Base-by-base conservation (phyloP, 108 stramenopile species). In the Stephanodiscus triporus region DNA sequence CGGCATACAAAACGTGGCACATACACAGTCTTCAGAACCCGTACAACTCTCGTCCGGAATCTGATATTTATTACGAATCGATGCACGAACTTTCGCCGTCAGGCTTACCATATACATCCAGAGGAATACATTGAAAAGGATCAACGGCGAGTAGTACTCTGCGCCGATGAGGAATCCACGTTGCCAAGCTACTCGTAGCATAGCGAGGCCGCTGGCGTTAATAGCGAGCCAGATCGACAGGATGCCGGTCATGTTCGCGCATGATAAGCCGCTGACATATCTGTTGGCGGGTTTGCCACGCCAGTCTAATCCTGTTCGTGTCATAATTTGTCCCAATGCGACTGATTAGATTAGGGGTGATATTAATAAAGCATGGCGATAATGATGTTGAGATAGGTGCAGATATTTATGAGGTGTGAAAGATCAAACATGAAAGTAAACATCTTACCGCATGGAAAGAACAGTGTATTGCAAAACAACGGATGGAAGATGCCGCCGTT, bases 291-390 rank as follows among this genome's bases (percentile, higher is more conserved):
- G 81, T 66, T 66, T 37, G 30, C 91, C 93, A 19, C 77, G 75
- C 80, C 89, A 89, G 65, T 92, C 89, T 2, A 95, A 67, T 24
- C 81, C 78, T 48, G 87, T 59, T 69, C 91, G 62, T 32, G 84
- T 87, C 88, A 89, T 85, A 23, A 95, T 75, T 84, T 95, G 91
- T 9, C 84, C 78, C 10, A 95, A 82, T 23, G 86, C 82, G 51
- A 90, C 86, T 85, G 68, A 6, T 22, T 11, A 19, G 6, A 23
- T 43, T 2, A 45, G 8, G 57, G 71, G 50, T 50, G n/a, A 54
- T 17, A 24, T 11, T 36, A 22, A 37, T 63, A 11, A 11, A 50
- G 19, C n/a, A 54, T 3, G 47, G 14, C 63, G 27, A 38, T 23
- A 16, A 27, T n/a, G 40, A 66, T 37, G 71, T 51, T 45, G 56